These are phyloP conservation scores for Rhinocladiella similis DNA, from an alignment of 2,329 filamentous ascomycete species.

Conservation along the genomic window DNA sequence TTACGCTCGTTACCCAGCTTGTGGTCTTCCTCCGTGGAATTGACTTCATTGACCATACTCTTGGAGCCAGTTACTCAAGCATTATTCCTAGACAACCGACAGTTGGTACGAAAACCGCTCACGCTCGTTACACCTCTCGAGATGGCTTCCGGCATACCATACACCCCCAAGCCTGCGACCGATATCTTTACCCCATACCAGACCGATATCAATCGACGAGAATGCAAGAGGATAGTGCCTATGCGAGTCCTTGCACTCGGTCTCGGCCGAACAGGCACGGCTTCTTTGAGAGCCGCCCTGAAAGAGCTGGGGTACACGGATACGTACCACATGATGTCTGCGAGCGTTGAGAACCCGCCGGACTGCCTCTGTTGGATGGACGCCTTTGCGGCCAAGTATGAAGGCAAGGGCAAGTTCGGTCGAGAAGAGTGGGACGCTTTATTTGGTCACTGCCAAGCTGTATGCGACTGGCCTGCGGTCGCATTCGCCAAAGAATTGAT, in stretches of 20 bases:
- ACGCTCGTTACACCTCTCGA: slow-evolving; percentile 3
- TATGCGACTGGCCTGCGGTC: slow-evolving; percentile 68
- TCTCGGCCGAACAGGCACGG: slow-evolving; percentile 69
- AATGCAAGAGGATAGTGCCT: slow-evolving; percentile 66
- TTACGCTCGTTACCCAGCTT: background rate
- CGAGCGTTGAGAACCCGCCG: slow-evolving; percentile 66
- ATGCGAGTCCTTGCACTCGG: slow-evolving; percentile 73
- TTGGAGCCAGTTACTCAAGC: background rate
- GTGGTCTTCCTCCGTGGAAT: background rate
- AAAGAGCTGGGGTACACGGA: slow-evolving; percentile 66
- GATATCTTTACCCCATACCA: slow-evolving; percentile 58
- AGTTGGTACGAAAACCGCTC: background rate
- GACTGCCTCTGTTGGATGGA: slow-evolving; percentile 71
- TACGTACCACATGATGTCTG: slow-evolving; percentile 70
- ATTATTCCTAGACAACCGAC: background rate
- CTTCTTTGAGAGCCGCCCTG: slow-evolving; percentile 66
- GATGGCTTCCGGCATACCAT: slow-evolving; percentile 31
- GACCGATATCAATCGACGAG: slow-evolving; percentile 66
- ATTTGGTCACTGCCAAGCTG: slow-evolving; percentile 62
- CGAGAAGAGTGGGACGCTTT: slow-evolving; percentile 70
- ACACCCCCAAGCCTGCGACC: slow-evolving; percentile 42
- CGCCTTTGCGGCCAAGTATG: slow-evolving; percentile 63
- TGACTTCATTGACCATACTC: background rate
- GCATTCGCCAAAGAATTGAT: slow-evolving; percentile 70
- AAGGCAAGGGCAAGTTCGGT: slow-evolving; percentile 62